Evolutionary conservation across 164 flowering plant genomes (phyloP).

Genomic region (Nelumbo lutea): DNA sequence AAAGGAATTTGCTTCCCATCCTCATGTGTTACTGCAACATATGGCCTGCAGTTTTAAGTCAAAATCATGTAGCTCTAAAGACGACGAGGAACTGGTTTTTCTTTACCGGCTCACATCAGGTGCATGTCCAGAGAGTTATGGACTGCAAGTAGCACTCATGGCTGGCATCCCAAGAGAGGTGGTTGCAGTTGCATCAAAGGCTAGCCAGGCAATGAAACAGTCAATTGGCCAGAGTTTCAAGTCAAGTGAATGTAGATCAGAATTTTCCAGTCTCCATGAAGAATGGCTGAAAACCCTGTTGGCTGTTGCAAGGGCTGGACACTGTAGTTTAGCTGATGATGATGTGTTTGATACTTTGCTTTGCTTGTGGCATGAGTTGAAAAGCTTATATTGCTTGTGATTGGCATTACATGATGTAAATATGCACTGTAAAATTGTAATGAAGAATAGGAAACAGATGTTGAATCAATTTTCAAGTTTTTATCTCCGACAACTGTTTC

Average conservation of each 20-base stretch:
- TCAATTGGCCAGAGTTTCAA: slow-evolving; percentile 54
- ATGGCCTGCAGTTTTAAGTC: slow-evolving; percentile 73
- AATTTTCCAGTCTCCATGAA: slow-evolving; percentile 86
- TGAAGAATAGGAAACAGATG: too few relatives aligned
- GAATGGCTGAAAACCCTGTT: slow-evolving; percentile 61
- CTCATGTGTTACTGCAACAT: slow-evolving; percentile 75
- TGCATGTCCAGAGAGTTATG: slow-evolving; percentile 95
- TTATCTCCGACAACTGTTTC: too few relatives aligned
- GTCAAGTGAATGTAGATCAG: slow-evolving; percentile 75
- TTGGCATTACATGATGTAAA: too few relatives aligned
- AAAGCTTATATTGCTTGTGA: slow-evolving; percentile 23
- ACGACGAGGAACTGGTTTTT: slow-evolving; percentile 59
- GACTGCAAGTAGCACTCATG: slow-evolving; percentile 84
- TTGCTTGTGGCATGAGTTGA: slow-evolving; percentile 89
- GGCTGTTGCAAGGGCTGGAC: slow-evolving; percentile 25
- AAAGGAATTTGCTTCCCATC: slow-evolving; percentile 88
- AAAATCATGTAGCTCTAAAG: slow-evolving; percentile 20
- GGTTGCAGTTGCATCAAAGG: slow-evolving; percentile 65
- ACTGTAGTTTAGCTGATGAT: slow-evolving; percentile 31
- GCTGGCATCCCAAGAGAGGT: slow-evolving; percentile 78
- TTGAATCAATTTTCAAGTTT: too few relatives aligned
- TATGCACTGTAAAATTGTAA: too few relatives aligned
- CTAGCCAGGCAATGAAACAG: slow-evolving; percentile 53
- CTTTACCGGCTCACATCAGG: slow-evolving; percentile 77
- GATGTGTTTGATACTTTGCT: slow-evolving; percentile 63